A percentile compares a stretch with the other conserved stretches of the same genome.
Evolutionary conservation across 306 rosid species (phyloP).

Genomic region (Myrica gale): DNA sequence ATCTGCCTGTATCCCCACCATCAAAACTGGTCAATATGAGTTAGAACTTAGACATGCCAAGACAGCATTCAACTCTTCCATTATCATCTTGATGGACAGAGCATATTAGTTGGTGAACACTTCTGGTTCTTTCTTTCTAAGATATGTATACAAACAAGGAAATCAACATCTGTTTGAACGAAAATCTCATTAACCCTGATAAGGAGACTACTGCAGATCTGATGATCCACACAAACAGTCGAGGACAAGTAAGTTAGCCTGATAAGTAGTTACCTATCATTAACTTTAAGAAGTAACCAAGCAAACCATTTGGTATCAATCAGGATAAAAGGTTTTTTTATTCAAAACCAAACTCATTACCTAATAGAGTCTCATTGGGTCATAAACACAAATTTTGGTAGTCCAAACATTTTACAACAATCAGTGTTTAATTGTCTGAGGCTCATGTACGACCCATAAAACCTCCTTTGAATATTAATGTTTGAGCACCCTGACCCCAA

Average conservation of each 20-base stretch:
- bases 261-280: background rate
- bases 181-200: constrained; percentile 8
- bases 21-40: background rate
- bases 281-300: background rate
- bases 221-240: background rate
- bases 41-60: background rate
- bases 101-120: background rate
- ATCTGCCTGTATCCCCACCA: background rate
- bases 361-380: background rate
- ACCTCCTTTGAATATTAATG: background rate
- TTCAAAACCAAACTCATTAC: background rate
- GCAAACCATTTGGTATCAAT: background rate
- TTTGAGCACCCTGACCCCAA: background rate
- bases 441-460: background rate
- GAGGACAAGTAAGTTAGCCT: background rate
- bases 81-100: background rate
- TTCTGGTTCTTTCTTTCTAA: background rate
- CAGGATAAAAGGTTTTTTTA: background rate
- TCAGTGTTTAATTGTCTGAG: background rate
- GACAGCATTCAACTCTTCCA: background rate
- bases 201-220: constrained; percentile 2
- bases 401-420: background rate
- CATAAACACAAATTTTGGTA: background rate
- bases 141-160: background rate
- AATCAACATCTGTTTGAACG: constrained; percentile 7